Evolutionary conservation across 2,329 filamentous ascomycete species (phyloP), one percentile per base, ranked within the genome.

Genomic region (Emericellopsis atlantica): DNA sequence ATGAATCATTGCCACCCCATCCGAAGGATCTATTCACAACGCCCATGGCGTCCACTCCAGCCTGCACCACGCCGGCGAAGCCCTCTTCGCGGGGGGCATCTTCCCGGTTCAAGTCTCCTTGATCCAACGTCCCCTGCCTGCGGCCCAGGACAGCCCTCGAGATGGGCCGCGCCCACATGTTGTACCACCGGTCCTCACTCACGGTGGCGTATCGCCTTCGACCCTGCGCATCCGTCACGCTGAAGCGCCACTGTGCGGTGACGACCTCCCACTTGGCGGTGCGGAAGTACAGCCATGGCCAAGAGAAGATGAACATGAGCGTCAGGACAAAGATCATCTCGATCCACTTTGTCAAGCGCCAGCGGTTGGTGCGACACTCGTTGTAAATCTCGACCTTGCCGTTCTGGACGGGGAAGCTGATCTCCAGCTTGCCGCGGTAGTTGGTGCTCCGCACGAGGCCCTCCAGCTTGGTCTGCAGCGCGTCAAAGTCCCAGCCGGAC

Each of bases 221-320:
- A 23, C 60, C 65, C 22, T 56, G 41, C 3, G 44, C 47, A 23
- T 54, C 53, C 9, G 51, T 46, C 18, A 48, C 47, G 9, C 57
- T 59, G 43, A 60, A 42, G 12, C 50, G 49, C 79, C 80, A 88
- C 29, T 79, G 66, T 0, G 72, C 70, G 18, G 66, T 63, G 4
- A 76, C 69, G 3, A 84, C 77, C 46, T 80, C 71, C 61, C 79
- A 88, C 38, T 74, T 67, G 53, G 74, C 76, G 2, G 83, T 88
- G 15, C 70, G 60, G 53, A 85, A 69, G 59, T 75, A 79, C 11
- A 88, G 66, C 43, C 74, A 71, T 0, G 83, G 83, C 83, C 83
- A 88, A 4, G 73, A 65, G 48, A 88, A 66, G 43, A 88, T 51
- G 69, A 82, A 82, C 11, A 83, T 57, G 44, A 86, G 75, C 0